Base-by-base conservation (phyloP, 1,139 yeast species). In the Debaryomyces fabryi region DNA sequence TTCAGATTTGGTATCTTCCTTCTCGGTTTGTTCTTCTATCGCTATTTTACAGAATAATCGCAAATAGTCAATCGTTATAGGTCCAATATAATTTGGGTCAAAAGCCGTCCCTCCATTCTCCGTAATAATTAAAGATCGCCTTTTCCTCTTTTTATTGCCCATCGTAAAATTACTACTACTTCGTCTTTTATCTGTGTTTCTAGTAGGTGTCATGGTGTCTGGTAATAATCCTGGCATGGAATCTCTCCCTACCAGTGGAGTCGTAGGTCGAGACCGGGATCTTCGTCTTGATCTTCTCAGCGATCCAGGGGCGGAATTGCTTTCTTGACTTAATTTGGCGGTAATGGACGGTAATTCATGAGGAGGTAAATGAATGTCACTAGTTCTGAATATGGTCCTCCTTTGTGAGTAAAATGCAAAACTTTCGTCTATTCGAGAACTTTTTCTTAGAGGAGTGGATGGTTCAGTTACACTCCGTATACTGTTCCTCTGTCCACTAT, bases 51-150 rank as follows among this genome's bases (percentile, higher is more conserved):
- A 72, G 44, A 74, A 66, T 29, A 65, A 65, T 40, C 71, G 57
- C 43, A 75, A 59, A 45, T 70, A 75, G 40, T 72, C 77, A 6
- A 69, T 58, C 0, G 78, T 73, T 5, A 75, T 62, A 1, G 77
- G 73, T 0, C 79, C 79, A 6, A 63, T 58, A 52, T 74, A 74
- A 10, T 60, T 63, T 0, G 69, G 61, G 35, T 70, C 69, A 46
- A 61, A 72, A 0, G 57, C 55, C 2, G 58, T 49, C 13, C 58
- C 60, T 0, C 74, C 74, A 3, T 54, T 49, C 4, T 52, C 57
- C 6, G 63, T 60, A 3, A 62, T 50, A 1, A 70, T 58, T 35
- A 69, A 58, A 0, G 77, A 72, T 1, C 76, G 68, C 9, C 77
- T 54, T 36, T 76, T 54, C 37, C 71, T 56, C 32, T 60, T 49